phyloP scores from a whole-genome alignment of 1,139 yeast genomes.

The Casaregolazyma lundiana region DNA sequence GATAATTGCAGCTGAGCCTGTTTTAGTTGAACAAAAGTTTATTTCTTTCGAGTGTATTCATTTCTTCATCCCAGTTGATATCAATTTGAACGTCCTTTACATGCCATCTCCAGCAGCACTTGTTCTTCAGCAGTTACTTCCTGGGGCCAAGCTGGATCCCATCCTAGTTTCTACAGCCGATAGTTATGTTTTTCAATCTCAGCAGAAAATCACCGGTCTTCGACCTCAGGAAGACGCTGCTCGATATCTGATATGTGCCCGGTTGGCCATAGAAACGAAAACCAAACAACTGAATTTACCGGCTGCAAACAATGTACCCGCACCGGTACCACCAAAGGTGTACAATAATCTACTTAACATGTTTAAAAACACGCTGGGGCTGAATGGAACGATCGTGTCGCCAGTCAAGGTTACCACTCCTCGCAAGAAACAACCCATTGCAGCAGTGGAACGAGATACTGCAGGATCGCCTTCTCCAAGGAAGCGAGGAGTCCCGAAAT shows the following conservation, averaged over 20 bases:
- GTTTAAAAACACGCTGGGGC: constrained; percentile 24
- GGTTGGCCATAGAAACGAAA: constrained; percentile 31
- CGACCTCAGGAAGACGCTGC: constrained; percentile 34
- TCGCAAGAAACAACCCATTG: background rate
- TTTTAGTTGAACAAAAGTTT: no score
- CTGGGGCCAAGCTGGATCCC: constrained; percentile 14
- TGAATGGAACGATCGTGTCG: constrained; percentile 4
- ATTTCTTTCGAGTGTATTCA: no score
- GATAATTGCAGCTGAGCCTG: no score
- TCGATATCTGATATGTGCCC: constrained; percentile 30
- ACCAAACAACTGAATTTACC: constrained; percentile 17
- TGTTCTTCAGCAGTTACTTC: constrained; percentile 7
- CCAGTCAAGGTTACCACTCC: constrained; percentile 1
- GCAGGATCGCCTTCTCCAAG: constrained; percentile 14
- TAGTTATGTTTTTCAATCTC: constrained; percentile 20
- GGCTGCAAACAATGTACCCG: constrained; percentile 24
- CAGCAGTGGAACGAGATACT: constrained; percentile 6
- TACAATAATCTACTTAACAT: constrained; percentile 24
- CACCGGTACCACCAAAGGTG: constrained; percentile 31
- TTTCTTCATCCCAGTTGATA: no score
- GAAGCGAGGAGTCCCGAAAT: constrained; percentile 17
- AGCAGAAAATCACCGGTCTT: constrained; percentile 19
- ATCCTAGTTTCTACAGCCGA: constrained; percentile 17
- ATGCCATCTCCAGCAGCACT: background rate
- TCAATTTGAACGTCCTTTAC: no score